Conservation (phyloP, 225 moss, liverwort and hornwort genomes). For the Polytrichum formosum region DNA sequence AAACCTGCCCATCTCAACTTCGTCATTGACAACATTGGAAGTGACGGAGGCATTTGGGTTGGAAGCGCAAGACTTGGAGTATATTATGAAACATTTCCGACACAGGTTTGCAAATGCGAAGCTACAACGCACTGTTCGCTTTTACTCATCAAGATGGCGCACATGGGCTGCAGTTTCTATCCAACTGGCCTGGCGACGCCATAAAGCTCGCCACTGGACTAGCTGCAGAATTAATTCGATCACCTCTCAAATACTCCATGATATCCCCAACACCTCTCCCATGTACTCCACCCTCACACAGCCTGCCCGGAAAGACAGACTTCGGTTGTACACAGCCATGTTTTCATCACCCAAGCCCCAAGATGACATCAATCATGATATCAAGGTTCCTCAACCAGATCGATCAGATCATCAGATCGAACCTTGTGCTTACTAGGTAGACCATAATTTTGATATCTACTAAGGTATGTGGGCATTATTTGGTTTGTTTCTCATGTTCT, state of each 20-base stretch:
- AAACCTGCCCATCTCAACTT: neutral
- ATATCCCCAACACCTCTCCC: too few species aligned
- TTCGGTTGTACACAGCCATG: constrained; percentile 38
- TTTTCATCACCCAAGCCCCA: constrained; percentile 44
- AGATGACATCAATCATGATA: neutral
- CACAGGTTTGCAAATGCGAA: too few species aligned
- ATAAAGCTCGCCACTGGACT: constrained; percentile 10
- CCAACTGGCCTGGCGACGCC: constrained; percentile 42
- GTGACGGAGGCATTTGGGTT: constrained; percentile 38
- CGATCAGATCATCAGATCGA: too few species aligned
- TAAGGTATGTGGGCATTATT: too few species aligned
- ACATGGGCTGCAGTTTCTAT: constrained; percentile 54
- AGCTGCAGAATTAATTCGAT: neutral
- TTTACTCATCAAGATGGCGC: constrained; percentile 30
- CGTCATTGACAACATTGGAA: constrained; percentile 27
- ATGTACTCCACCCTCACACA: neutral
- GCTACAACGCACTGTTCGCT: too few species aligned
- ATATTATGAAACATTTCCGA: constrained; percentile 48
- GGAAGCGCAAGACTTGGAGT: constrained; percentile 44
- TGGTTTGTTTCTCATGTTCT: too few species aligned
- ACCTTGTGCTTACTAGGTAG: too few species aligned
- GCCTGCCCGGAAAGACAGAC: constrained; percentile 10
- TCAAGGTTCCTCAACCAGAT: too few species aligned
- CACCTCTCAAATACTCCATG: neutral
- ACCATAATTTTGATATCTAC: too few species aligned